Evolutionary conservation across 208 protist genomes (phyloP), one percentile per base, ranked within the genome.

Genomic region (Acanthamoeba healyi): DNA sequence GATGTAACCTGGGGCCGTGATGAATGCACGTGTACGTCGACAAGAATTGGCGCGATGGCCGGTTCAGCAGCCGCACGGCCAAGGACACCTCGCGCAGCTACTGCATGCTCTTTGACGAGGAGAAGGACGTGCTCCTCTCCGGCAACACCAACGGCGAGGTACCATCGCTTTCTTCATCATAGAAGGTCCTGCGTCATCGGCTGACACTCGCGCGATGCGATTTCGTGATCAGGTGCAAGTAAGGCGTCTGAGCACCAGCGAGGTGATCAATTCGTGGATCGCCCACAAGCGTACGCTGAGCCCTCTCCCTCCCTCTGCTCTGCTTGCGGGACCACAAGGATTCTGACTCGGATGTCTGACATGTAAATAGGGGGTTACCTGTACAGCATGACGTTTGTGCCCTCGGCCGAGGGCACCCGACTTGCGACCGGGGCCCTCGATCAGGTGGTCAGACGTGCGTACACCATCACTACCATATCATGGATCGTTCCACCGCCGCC

Each of bases 381-480:
- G 70, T 81, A 81, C 70, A 46, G 36, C 17, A 81, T 81, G 70
- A 32, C 70, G 7, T 81, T 81, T 81, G 70, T 81, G 70, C 70
- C 70, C 38, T 26, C 15, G 24, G 19, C 34, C 38, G 36, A 81
- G 70, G 70, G 70, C 34, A 29, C 7, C 29, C 70, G 70, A 10
- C 70, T 81, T 32, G 70, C 70, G 15, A 81, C 70, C 19, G 70
- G 70, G 22, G 70, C 70, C 14, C 70, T 81, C 22, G 70, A 81
- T 26, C 70, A 81, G 40, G 70, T 81, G 17, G 70, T 81, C 5
- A 32, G 70, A 44, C 22, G 70, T 81, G n/a, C 70, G 70, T 22
- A 54, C 49, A 54, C 49, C 49, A 54, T 19, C n/a, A n/a, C n/a
- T n/a, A n/a, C n/a, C n/a, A n/a, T n/a, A n/a, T n/a, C n/a, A n/a